These are phyloP conservation scores for Chenopodium quinoa DNA, from an alignment of 148 eudicot species.

Conservation along the genomic window DNA sequence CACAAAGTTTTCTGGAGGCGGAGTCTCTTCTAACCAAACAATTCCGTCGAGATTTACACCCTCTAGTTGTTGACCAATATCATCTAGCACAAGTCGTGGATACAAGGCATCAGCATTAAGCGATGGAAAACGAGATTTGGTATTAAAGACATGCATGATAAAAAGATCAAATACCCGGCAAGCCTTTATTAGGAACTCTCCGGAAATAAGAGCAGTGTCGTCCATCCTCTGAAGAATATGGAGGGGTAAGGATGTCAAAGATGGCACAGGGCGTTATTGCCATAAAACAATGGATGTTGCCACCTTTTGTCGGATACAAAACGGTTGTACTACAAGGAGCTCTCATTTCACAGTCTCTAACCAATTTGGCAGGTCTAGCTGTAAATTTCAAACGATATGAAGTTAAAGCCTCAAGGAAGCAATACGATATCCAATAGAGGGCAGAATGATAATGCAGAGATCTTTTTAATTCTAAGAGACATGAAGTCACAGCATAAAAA, in stretches of 20 bases:
- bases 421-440: not conserved
- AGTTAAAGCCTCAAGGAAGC: slow-evolving; percentile 11
- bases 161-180: slow-evolving; percentile 37
- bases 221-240: slow-evolving; percentile 84
- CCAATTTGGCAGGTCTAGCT: slow-evolving; percentile 78
- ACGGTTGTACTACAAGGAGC: slow-evolving; percentile 85
- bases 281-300: slow-evolving; percentile 90
- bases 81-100: slow-evolving; percentile 31
- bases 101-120: not conserved
- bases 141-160: not conserved
- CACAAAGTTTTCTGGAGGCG: slow-evolving; percentile 47
- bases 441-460: not conserved
- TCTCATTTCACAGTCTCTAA: slow-evolving; percentile 71
- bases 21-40: slow-evolving; percentile 50
- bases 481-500: not conserved
- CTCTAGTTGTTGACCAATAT: slow-evolving; percentile 37
- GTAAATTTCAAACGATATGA: slow-evolving; percentile 13
- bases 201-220: slow-evolving; percentile 77
- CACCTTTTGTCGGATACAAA: slow-evolving; percentile 79
- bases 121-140: not conserved
- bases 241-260: slow-evolving; percentile 94
- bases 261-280: slow-evolving; percentile 90
- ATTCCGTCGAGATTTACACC: slow-evolving; percentile 34
- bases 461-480: not conserved
- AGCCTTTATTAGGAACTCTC: slow-evolving; percentile 30